These are phyloP conservation scores for Heterobasidion annosum DNA, from an alignment of 1,284 basidiomycete species.

Conservation along the genomic window DNA sequence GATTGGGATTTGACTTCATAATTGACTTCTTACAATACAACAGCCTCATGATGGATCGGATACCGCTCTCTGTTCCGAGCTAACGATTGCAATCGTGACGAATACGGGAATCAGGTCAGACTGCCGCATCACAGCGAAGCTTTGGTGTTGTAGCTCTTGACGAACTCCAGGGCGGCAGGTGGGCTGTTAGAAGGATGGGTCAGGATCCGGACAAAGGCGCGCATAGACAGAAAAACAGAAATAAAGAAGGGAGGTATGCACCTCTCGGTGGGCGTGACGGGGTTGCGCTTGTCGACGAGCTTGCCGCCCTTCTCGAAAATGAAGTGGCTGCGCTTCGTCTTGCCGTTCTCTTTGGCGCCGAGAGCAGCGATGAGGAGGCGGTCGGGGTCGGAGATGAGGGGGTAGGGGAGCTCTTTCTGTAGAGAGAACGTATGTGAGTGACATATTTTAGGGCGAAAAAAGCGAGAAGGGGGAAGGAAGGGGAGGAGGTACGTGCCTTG, in stretches of 20 bases:
- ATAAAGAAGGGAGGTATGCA: slow-evolving; percentile 13
- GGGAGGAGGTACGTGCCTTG: slow-evolving; percentile 40
- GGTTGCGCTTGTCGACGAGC: slow-evolving; percentile 72
- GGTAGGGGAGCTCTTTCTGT: slow-evolving; percentile 78
- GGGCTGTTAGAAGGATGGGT: slow-evolving; percentile 18
- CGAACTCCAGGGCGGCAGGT: slow-evolving; percentile 31
- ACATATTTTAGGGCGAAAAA: not conserved
- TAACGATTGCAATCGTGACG: no score
- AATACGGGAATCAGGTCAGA: no score
- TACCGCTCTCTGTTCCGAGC: no score
- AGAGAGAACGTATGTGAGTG: no score
- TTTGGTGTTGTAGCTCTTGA: slow-evolving; percentile 18
- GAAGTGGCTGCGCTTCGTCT: slow-evolving; percentile 85
- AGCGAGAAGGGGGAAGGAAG: not conserved
- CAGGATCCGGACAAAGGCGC: not conserved
- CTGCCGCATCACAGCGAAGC: not conserved
- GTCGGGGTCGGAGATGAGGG: slow-evolving; percentile 82
- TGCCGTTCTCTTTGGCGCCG: slow-evolving; percentile 69
- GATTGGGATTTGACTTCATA: no score
- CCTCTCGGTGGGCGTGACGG: slow-evolving; percentile 82
- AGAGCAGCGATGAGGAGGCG: slow-evolving; percentile 66
- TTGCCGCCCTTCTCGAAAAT: slow-evolving; percentile 86
- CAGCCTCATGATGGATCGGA: no score
- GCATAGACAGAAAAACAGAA: not conserved
- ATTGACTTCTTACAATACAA: no score